phyloP scores from a whole-genome alignment of 2,329 filamentous ascomycete genomes.

The Dendrostoma leiphaemia region DNA sequence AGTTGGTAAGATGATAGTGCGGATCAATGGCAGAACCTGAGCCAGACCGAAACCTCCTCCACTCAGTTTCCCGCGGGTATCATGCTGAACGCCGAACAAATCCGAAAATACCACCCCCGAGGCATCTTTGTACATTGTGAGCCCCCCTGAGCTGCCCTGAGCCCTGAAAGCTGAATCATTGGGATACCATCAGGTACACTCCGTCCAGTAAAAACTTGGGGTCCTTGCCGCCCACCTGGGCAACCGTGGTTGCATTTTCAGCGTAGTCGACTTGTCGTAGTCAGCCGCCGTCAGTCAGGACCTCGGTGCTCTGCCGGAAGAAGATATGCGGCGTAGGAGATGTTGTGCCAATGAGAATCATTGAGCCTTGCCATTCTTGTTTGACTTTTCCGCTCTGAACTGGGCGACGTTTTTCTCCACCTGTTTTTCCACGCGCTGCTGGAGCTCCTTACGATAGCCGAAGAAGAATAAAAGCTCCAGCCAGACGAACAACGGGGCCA shows the following conservation, averaged over 20 bases:
- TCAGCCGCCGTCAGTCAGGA: neutral
- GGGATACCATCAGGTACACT: neutral
- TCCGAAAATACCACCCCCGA: neutral
- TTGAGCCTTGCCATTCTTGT: conserved; percentile 51
- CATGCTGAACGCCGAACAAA: neutral
- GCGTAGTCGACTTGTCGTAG: neutral
- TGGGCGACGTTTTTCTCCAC: conserved; percentile 77
- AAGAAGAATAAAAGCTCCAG: conserved; percentile 88
- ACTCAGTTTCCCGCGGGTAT: neutral
- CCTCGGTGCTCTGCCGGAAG: neutral
- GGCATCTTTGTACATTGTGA: neutral
- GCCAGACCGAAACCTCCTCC: neutral
- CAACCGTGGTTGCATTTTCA: neutral
- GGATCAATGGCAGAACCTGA: neutral
- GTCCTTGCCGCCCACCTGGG: neutral
- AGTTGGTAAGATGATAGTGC: neutral
- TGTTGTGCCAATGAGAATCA: conserved; percentile 25
- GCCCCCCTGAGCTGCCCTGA: too few species aligned
- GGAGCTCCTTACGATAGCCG: conserved; percentile 86
- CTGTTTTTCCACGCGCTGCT: conserved; percentile 72
- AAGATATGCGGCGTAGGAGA: neutral
- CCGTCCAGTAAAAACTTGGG: neutral
- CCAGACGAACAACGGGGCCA: conserved; percentile 97
- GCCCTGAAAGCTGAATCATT: neutral
- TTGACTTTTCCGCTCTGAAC: conserved; percentile 57